Percentiles rank a stretch among this genome's conserved stretches.
These are phyloP conservation scores for Lachnellula suecica DNA, from an alignment of 2,329 filamentous ascomycete species.

Conservation along the genomic window DNA sequence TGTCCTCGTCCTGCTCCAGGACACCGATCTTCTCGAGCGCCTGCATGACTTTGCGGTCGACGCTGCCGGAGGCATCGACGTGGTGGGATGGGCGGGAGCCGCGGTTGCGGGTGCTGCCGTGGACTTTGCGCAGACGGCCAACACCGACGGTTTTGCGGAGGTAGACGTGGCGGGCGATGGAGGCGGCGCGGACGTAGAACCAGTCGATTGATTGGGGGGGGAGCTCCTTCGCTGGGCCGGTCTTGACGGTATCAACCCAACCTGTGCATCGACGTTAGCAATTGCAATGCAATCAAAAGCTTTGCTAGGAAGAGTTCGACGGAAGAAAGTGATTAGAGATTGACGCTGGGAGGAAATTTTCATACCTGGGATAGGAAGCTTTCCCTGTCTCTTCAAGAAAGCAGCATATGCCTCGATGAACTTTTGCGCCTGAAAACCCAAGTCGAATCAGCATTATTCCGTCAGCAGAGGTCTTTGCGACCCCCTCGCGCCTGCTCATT, in stretches of 20 bases:
- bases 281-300: neutral
- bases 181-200: conserved; percentile 88
- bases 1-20: conserved; percentile 95
- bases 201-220: conserved; percentile 98
- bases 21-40: conserved; percentile 99
- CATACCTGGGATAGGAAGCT: conserved; percentile 86
- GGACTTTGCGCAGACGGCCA: conserved; percentile 92
- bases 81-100: conserved; percentile 89
- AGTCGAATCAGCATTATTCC: conserved; percentile 67
- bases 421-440: conserved; percentile 69
- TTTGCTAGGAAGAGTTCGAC: neutral
- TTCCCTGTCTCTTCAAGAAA: conserved; percentile 93
- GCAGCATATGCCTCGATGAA: conserved; percentile 84
- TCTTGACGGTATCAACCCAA: conserved; percentile 99
- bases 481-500: conserved; percentile 69
- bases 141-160: conserved; percentile 99
- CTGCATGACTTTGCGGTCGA: conserved; percentile 98
- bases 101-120: conserved; percentile 97
- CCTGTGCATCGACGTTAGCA: conserved; percentile 49
- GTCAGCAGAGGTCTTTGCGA: conserved; percentile 72
- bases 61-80: conserved; percentile 90
- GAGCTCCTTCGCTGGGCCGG: conserved; percentile 92
- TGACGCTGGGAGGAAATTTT: conserved; percentile 24
- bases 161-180: conserved; percentile 98
- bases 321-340: neutral